Evolutionary conservation across 1,139 yeast species (phyloP), one percentile per base, ranked within the genome.

Genomic region (Suhomyces panamericanus): DNA sequence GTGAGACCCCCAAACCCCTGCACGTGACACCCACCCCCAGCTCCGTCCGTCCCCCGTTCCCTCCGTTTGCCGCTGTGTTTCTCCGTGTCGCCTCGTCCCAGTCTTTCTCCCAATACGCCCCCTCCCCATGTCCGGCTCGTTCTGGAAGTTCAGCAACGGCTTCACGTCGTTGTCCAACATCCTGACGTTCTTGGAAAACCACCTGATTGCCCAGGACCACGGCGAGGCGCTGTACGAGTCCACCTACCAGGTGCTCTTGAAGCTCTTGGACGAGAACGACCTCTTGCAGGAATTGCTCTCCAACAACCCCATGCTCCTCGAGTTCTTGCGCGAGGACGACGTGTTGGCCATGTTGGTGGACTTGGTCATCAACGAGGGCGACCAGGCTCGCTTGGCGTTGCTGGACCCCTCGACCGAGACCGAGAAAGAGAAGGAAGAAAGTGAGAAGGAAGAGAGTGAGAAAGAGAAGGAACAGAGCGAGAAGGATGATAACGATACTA

Each of bases 111-210:
- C 24, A 20, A 6, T 20, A 6, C 24, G 24, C 24, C 24, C 29
- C 29, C 37, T 29, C 17, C 32, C 32, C 35, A 85, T 85, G 93
- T 83, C 91, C 3, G 86, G 87, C 29, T 80, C 93, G 36, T 91
- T 90, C 66, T 91, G 98, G 98, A 85, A 88, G 64, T 87, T 88
- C 66, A 88, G 91, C 46, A 87, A 85, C 64, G 93, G 89, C 51
- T 87, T 87, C 64, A 80, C 90, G 42, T 81, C 89, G 42, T 80
- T 83, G 39, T 83, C 91, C 9, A 80, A 87, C 48, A 82, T 91
- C 46, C 82, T 88, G 52, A 82, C 84, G 44, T 74, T 91, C 38
- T 75, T 93, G 52, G 87, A 85, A 54, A 73, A 74, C 51, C 75
- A 79, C 40, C 65, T 63, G 26, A 56, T 60, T 40, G 60, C 59